These are phyloP conservation scores for Suillus cothurnatus DNA, from an alignment of 768 basidiomycete species.

Conservation along the genomic window DNA sequence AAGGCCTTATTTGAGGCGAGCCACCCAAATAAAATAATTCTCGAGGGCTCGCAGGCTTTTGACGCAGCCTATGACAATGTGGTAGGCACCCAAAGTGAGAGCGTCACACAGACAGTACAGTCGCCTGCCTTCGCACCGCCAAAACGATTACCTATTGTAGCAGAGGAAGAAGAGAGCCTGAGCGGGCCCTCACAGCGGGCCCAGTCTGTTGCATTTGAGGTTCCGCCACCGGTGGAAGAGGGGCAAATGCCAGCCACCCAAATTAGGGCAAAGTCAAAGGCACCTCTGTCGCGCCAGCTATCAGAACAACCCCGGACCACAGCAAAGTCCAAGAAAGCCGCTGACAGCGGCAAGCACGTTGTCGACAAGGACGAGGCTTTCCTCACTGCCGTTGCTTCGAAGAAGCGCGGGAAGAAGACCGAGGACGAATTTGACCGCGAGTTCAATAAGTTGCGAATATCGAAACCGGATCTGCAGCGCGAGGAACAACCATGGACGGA, in stretches of 20 bases:
- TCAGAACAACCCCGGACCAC: constrained; percentile 1
- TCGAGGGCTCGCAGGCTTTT: constrained; percentile 24
- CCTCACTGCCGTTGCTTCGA: constrained; percentile 73
- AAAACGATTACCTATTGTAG: constrained; percentile 36
- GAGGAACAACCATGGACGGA: constrained; percentile 59
- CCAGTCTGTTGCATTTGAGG: background rate
- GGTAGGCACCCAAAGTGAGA: constrained; percentile 22
- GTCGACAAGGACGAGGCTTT: constrained; percentile 68
- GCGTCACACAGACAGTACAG: constrained; percentile 30
- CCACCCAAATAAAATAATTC: constrained; percentile 47
- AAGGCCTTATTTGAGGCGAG: constrained; percentile 70
- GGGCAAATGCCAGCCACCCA: background rate
- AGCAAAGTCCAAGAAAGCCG: constrained; percentile 16
- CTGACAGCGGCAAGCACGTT: constrained; percentile 2
- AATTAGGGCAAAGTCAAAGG: background rate
- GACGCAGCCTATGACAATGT: constrained; percentile 16
- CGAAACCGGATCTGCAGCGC: constrained; percentile 56
- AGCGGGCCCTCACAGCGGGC: constrained; percentile 7
- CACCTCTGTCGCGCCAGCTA: background rate
- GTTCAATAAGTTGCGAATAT: constrained; percentile 75
- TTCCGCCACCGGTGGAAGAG: background rate
- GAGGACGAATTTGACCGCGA: constrained; percentile 79
- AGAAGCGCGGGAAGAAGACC: constrained; percentile 63
- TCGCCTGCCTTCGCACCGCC: constrained; percentile 7
- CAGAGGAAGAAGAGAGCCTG: constrained; percentile 62